A percentile compares a stretch with the other conserved stretches of the same genome.
Evolutionary conservation across 1,139 yeast species (phyloP).

Genomic region (Taiozyma onychis): DNA sequence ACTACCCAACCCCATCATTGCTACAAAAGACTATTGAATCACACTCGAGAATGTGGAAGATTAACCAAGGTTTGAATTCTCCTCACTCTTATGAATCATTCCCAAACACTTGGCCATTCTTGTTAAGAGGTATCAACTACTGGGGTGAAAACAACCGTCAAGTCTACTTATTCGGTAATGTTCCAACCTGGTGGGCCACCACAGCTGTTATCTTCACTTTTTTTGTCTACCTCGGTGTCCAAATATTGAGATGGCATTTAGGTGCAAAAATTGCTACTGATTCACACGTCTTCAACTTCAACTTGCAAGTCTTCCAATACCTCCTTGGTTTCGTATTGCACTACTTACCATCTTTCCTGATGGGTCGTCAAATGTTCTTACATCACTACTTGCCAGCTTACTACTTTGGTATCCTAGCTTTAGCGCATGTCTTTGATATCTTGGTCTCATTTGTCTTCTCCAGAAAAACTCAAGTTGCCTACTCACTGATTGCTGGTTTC

Average conservation of each 20-base stretch:
- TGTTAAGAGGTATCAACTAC: constrained; percentile 90
- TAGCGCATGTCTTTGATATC: constrained; percentile 79
- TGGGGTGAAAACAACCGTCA: constrained; percentile 79
- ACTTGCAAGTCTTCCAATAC: constrained; percentile 62
- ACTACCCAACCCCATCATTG: constrained; percentile 61
- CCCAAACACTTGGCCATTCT: constrained; percentile 86
- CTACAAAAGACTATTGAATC: constrained; percentile 69
- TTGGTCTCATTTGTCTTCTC: constrained; percentile 44
- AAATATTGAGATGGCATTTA: constrained; percentile 72
- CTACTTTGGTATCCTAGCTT: constrained; percentile 79
- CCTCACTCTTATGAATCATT: constrained; percentile 85
- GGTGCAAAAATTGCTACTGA: constrained; percentile 46
- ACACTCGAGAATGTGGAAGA: constrained; percentile 86
- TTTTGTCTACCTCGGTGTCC: constrained; percentile 44
- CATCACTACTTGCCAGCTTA: constrained; percentile 92
- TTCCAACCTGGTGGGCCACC: constrained; percentile 86
- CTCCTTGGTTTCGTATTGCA: constrained; percentile 81
- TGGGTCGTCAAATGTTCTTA: constrained; percentile 91
- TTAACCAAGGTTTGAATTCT: constrained; percentile 78
- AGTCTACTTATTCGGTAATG: constrained; percentile 86
- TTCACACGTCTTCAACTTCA: constrained; percentile 62
- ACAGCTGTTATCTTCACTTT: constrained; percentile 54
- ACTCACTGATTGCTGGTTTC: constrained; percentile 41
- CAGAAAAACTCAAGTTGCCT: constrained; percentile 38
- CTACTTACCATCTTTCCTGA: constrained; percentile 80